These are phyloP conservation scores for Epicoccum nigrum DNA, from an alignment of 2,329 filamentous ascomycete species.

Conservation along the genomic window DNA sequence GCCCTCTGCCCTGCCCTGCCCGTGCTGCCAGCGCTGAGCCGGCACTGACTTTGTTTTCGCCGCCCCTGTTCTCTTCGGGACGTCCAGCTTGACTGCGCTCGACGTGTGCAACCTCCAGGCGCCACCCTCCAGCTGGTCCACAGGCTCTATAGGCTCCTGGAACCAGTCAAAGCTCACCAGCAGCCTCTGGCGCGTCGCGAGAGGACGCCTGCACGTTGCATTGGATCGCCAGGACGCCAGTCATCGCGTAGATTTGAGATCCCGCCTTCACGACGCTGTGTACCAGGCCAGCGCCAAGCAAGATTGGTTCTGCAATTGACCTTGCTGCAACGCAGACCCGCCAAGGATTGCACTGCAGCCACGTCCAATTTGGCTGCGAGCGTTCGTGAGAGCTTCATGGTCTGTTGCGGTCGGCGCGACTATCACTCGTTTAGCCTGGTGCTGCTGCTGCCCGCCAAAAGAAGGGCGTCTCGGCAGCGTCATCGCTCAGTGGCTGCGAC, in stretches of 20 bases:
- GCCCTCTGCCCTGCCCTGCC: not conserved
- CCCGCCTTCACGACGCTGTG: slow-evolving; percentile 32
- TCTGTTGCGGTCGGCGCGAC: slow-evolving; percentile 27
- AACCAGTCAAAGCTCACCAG: slow-evolving; percentile 18
- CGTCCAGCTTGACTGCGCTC: slow-evolving; percentile 22
- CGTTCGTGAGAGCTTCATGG: slow-evolving; percentile 31
- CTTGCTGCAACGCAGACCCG: slow-evolving; percentile 23
- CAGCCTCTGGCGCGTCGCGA: slow-evolving; percentile 23
- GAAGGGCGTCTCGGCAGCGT: slow-evolving; percentile 24
- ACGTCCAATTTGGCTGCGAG: slow-evolving; percentile 36
- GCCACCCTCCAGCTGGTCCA: slow-evolving; percentile 28
- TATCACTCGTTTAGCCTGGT: slow-evolving; percentile 36
- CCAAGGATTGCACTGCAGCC: slow-evolving; percentile 41
- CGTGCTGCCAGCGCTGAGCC: slow-evolving; percentile 8
- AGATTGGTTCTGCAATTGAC: slow-evolving; percentile 26
- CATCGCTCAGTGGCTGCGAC: slow-evolving; percentile 17
- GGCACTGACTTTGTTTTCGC: slow-evolving; percentile 26
- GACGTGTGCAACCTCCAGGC: slow-evolving; percentile 34
- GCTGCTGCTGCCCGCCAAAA: slow-evolving; percentile 35
- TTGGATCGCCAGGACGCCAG: slow-evolving; percentile 22
- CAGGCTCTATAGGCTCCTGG: slow-evolving; percentile 21
- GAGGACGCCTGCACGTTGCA: slow-evolving; percentile 33
- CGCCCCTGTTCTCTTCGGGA: slow-evolving; percentile 22
- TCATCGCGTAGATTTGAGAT: slow-evolving; percentile 29
- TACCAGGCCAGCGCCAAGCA: slow-evolving; percentile 20